These are phyloP conservation scores for Nicotiana otophora DNA, from an alignment of 257 asterid species.

Conservation along the genomic window DNA sequence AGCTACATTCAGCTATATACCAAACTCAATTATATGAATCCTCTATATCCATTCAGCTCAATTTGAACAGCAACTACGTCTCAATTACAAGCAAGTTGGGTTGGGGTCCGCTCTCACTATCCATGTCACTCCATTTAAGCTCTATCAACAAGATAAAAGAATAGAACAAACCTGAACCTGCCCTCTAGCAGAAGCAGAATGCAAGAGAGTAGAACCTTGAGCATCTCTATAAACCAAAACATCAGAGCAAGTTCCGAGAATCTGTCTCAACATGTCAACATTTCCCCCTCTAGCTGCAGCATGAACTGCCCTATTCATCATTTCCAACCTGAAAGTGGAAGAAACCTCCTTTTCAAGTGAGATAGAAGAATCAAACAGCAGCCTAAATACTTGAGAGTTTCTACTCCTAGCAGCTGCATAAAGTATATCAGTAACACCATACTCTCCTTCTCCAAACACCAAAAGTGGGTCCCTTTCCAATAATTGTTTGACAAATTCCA, in stretches of 20 bases:
- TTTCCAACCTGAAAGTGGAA: conserved; percentile 41
- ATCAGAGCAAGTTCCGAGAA: conserved; percentile 50
- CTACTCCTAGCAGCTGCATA: conserved; percentile 82
- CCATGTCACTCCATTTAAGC: neutral
- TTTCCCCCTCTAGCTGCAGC: conserved; percentile 89
- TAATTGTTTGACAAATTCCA: conserved; percentile 48
- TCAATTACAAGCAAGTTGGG: neutral
- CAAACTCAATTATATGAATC: neutral
- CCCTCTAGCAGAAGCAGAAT: conserved; percentile 72
- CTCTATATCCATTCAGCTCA: neutral
- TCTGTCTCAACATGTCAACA: conserved; percentile 50
- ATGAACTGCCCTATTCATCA: conserved; percentile 70
- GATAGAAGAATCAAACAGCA: conserved; percentile 41
- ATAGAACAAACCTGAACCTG: conserved; percentile 59
- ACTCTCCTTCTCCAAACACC: conserved; percentile 95
- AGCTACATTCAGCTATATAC: too few species aligned
- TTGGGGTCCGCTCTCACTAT: neutral
- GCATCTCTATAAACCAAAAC: conserved; percentile 64
- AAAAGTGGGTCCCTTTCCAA: conserved; percentile 58
- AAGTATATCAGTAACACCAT: conserved; percentile 75
- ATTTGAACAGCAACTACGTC: neutral
- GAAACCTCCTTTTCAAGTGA: conserved; percentile 29
- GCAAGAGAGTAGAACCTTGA: conserved; percentile 68
- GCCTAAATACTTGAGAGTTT: conserved; percentile 51
- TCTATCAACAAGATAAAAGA: neutral